A percentile compares a stretch with the other conserved stretches of the same genome.
Conservation (phyloP, 2,329 filamentous ascomycete species). For the Hypoxylon sp. region DNA sequence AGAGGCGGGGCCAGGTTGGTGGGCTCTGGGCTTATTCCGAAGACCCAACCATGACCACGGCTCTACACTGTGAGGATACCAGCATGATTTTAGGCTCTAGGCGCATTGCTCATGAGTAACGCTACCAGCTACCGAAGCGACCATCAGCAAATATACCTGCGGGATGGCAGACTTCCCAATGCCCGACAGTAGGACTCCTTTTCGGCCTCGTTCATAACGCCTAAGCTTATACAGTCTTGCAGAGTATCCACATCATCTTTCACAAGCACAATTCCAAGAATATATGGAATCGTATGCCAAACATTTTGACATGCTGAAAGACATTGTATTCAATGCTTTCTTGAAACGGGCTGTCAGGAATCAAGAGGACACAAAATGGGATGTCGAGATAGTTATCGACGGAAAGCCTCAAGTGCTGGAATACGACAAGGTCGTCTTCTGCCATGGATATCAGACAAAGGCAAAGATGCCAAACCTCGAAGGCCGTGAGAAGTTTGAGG, state of each 20-base stretch:
- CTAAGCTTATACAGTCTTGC: neutral
- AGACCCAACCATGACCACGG: constrained; percentile 55
- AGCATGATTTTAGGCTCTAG: neutral
- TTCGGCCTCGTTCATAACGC: too few species aligned
- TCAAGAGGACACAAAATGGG: constrained; percentile 54
- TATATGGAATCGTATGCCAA: constrained; percentile 60
- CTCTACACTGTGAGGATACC: constrained; percentile 51
- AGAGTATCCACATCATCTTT: constrained; percentile 52
- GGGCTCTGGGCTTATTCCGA: constrained; percentile 61
- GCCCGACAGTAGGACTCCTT: constrained; percentile 55
- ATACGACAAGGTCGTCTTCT: constrained; percentile 59
- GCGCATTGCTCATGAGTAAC: constrained; percentile 13
- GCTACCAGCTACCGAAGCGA: constrained; percentile 53
- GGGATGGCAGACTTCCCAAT: constrained; percentile 61
- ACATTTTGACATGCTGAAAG: constrained; percentile 56
- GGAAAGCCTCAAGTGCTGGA: constrained; percentile 45
- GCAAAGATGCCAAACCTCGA: constrained; percentile 57
- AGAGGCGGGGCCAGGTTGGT: constrained; percentile 59
- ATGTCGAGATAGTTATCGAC: constrained; percentile 51
- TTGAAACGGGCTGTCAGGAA: constrained; percentile 52
- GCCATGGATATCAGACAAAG: constrained; percentile 55
- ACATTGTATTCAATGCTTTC: constrained; percentile 55
- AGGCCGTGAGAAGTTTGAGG: constrained; percentile 57
- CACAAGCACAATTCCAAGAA: constrained; percentile 52
- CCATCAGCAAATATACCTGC: constrained; percentile 59